Conservation (phyloP, 805 yeast species). For the Candida sanyiensis region DNA sequence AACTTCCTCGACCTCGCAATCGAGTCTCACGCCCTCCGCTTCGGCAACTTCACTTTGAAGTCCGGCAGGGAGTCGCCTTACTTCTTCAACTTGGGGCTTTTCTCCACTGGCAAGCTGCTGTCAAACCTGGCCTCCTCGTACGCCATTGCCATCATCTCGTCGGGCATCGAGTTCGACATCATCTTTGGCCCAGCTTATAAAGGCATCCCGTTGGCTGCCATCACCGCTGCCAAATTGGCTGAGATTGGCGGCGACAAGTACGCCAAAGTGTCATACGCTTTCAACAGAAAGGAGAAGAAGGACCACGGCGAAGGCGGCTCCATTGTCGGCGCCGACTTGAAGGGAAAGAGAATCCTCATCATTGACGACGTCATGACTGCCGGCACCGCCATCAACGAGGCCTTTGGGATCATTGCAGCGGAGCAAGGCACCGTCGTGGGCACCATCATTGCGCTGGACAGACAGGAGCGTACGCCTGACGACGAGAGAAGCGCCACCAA, state of each 20-base stretch:
- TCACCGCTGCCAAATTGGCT: constrained; percentile 86
- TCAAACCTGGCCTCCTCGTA: constrained; percentile 83
- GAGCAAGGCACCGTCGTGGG: constrained; percentile 78
- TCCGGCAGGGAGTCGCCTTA: constrained; percentile 94
- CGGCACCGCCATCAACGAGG: constrained; percentile 96
- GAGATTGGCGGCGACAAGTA: constrained; percentile 83
- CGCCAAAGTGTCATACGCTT: constrained; percentile 75
- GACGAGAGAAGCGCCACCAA: constrained; percentile 72
- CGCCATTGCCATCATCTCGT: constrained; percentile 78
- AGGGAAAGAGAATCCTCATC: constrained; percentile 69
- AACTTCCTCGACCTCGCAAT: constrained; percentile 78
- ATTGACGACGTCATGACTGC: constrained; percentile 98
- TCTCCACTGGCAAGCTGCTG: constrained; percentile 72
- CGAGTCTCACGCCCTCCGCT: constrained; percentile 74
- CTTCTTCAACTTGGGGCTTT: constrained; percentile 89
- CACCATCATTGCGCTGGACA: constrained; percentile 84
- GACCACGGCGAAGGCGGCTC: constrained; percentile 98
- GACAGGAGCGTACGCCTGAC: constrained; percentile 82
- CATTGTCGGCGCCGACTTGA: constrained; percentile 78
- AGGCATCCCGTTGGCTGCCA: constrained; percentile 93
- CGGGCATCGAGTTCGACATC: constrained; percentile 82
- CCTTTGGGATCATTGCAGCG: constrained; percentile 65
- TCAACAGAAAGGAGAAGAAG: constrained; percentile 93
- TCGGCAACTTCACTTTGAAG: constrained; percentile 85
- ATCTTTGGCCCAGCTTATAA: constrained; percentile 97